phyloP scores from a whole-genome alignment of 441 rosid species.

The Gossypium davidsonii region DNA sequence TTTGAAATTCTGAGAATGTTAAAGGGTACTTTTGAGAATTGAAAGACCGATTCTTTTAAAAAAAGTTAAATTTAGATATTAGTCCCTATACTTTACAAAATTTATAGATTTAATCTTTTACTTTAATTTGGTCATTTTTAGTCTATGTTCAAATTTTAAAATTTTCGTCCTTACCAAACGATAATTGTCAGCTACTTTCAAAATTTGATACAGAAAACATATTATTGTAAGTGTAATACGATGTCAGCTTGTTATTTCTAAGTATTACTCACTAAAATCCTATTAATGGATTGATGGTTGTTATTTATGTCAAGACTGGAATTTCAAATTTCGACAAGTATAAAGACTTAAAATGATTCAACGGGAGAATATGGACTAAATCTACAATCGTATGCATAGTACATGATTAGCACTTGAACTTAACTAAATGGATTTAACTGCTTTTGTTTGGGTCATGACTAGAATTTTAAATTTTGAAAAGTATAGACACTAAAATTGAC shows the following conservation, averaged over 20 bases:
- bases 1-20: slow-evolving; percentile 25
- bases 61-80: not conserved
- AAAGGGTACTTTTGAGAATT: slow-evolving; percentile 36
- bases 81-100: not conserved
- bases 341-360: not conserved
- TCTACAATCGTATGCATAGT: too few relatives aligned
- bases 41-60: not conserved
- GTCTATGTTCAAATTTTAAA: too few relatives aligned
- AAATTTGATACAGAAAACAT: not conserved
- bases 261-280: not conserved
- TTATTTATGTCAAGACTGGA: not conserved
- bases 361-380: not conserved
- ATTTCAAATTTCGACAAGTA: not conserved
- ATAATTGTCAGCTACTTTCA: too few relatives aligned
- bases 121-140: not conserved
- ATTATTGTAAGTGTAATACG: too few relatives aligned
- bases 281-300: not conserved
- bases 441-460: not conserved
- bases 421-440: not conserved
- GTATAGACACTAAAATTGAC: not conserved
- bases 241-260: not conserved
- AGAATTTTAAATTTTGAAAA: not conserved
- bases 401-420: not conserved
- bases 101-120: not conserved
- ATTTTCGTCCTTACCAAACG: not conserved